These are phyloP conservation scores for Candida berthetii DNA, from an alignment of 805 yeast species.

Conservation along the genomic window DNA sequence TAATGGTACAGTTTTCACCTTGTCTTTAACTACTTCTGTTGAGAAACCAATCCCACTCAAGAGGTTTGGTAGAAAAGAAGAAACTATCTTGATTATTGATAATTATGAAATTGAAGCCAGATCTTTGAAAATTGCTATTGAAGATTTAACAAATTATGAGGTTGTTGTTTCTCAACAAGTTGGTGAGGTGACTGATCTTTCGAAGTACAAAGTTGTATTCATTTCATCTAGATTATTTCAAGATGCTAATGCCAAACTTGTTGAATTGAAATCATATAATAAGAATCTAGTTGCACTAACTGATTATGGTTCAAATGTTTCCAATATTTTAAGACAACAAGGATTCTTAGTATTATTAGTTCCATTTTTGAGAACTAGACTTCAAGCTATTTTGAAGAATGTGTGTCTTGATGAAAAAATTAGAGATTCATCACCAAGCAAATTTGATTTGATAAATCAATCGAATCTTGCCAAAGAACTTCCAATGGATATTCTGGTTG, in stretches of 20 bases:
- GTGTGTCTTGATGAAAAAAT: background rate
- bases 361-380: constrained; percentile 11
- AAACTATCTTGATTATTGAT: constrained; percentile 7
- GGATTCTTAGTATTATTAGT: constrained; percentile 9
- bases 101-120: constrained; percentile 1
- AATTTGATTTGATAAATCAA: background rate
- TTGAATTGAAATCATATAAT: constrained; percentile 1
- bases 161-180: constrained; percentile 3
- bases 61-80: background rate
- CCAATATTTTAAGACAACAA: constrained; percentile 2
- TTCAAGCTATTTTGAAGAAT: constrained; percentile 2
- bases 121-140: constrained; percentile 8
- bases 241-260: constrained; percentile 5
- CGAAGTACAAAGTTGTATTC: background rate
- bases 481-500: constrained; percentile 67
- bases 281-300: constrained; percentile 7
- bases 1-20: constrained; percentile 71
- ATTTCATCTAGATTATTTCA: background rate
- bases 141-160: constrained; percentile 1
- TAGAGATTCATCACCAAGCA: background rate
- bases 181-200: background rate
- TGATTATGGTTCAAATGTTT: constrained; percentile 7
- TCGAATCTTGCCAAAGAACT: constrained; percentile 4
- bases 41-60: background rate
- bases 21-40: constrained; percentile 46